A percentile compares a stretch with the other conserved stretches of the same genome.
phyloP scores from a whole-genome alignment of 331 rosid species.

The Malus hybrid region DNA sequence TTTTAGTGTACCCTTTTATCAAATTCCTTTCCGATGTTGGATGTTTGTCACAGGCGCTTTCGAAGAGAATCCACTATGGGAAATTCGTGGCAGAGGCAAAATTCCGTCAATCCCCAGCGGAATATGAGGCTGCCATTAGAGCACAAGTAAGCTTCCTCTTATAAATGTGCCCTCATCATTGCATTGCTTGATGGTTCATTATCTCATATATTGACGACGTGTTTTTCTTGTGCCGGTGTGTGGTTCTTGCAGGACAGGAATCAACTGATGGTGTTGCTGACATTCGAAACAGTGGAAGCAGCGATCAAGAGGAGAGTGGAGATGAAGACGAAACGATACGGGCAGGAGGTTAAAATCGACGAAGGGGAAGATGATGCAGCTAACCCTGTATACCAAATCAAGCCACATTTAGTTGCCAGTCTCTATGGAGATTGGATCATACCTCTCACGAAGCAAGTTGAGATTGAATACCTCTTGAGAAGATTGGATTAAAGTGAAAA shows the following conservation, averaged over 20 bases:
- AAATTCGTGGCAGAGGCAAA: constrained; percentile 62
- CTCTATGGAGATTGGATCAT: constrained; percentile 44
- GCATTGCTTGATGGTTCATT: neutral
- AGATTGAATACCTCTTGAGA: constrained; percentile 43
- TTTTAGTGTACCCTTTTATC: neutral
- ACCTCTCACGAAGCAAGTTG: constrained; percentile 58
- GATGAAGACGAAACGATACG: constrained; percentile 30
- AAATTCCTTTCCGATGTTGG: neutral
- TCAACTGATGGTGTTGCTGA: constrained; percentile 32
- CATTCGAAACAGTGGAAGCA: constrained; percentile 38
- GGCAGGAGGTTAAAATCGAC: constrained; percentile 22
- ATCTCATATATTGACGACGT: neutral
- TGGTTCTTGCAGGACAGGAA: constrained; percentile 28
- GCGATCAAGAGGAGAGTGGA: constrained; percentile 38
- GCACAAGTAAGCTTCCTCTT: constrained; percentile 20
- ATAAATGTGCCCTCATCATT: neutral
- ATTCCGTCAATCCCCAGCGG: constrained; percentile 25
- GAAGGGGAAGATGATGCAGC: constrained; percentile 10
- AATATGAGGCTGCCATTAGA: constrained; percentile 37
- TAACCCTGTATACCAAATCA: constrained; percentile 30
- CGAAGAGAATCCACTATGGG: constrained; percentile 57
- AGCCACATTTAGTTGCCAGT: constrained; percentile 30
- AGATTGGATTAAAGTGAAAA: constrained; percentile 24
- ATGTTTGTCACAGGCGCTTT: constrained; percentile 34
- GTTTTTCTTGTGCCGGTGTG: neutral